Percentiles rank a stretch among this genome's conserved stretches.
These are phyloP conservation scores for Aspergillus neoniger DNA, from an alignment of 2,329 filamentous ascomycete genomes.

Conservation along the genomic window DNA sequence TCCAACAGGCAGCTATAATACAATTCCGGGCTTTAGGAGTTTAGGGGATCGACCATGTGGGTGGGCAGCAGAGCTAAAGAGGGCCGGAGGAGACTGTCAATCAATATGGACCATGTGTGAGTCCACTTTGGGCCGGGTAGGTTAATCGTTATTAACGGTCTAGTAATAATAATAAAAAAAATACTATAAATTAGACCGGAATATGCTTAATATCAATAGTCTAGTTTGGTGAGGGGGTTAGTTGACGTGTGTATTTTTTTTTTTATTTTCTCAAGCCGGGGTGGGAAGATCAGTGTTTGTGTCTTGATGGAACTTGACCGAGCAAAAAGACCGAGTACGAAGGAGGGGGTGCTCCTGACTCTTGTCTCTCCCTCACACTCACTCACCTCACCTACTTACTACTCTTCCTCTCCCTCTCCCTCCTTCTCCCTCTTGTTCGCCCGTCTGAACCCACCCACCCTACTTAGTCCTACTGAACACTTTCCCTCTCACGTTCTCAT, in stretches of 20 bases:
- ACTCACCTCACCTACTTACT: too few species aligned
- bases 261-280: not conserved
- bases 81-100: constrained; percentile 3
- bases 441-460: not conserved
- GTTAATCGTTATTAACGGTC: not conserved
- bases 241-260: not conserved
- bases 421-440: not conserved
- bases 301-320: not conserved
- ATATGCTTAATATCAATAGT: not conserved
- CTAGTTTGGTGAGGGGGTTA: not conserved
- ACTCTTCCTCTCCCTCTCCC: not conserved
- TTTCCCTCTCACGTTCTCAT: not conserved
- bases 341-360: not conserved
- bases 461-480: not conserved
- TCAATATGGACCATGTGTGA: constrained; percentile 10
- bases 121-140: constrained; percentile 7
- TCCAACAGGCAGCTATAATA: not conserved
- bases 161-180: not conserved
- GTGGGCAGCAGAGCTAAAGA: not conserved
- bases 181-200: not conserved
- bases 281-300: not conserved
- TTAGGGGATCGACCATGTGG: constrained; percentile 11
- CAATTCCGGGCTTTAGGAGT: not conserved
- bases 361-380: not conserved
- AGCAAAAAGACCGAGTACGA: not conserved